These are phyloP conservation scores for Sclerotiophoma versabilis DNA, from an alignment of 2,329 filamentous ascomycete species.

Conservation along the genomic window DNA sequence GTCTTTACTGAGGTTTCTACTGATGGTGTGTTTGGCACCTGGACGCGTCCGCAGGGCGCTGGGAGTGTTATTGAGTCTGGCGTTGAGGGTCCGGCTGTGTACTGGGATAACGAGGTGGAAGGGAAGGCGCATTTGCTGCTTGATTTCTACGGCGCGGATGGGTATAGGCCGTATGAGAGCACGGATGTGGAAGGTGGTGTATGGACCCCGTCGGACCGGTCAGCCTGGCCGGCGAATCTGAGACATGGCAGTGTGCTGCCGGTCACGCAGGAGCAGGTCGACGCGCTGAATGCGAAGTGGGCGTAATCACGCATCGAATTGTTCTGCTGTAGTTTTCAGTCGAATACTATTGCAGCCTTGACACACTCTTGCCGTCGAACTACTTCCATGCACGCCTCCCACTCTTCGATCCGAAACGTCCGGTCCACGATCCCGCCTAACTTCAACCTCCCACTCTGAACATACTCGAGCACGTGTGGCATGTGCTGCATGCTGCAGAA, in stretches of 20 bases:
- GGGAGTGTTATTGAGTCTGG: slow-evolving; percentile 50
- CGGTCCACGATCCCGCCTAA: slow-evolving; percentile 76
- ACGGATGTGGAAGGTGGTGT: slow-evolving; percentile 53
- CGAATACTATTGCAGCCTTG: slow-evolving; percentile 76
- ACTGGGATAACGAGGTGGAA: slow-evolving; percentile 42
- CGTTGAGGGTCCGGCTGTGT: slow-evolving; percentile 44
- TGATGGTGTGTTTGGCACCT: slow-evolving; percentile 60
- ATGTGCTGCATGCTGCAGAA: slow-evolving; percentile 70
- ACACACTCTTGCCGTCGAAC: slow-evolving; percentile 77
- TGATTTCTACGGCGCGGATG: slow-evolving; percentile 52
- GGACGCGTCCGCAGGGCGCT: slow-evolving; percentile 58
- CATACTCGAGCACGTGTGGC: slow-evolving; percentile 43
- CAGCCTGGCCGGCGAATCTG: slow-evolving; percentile 56
- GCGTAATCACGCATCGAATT: no score
- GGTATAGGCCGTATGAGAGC: slow-evolving; percentile 60
- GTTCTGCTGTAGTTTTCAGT: no score
- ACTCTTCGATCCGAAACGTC: slow-evolving; percentile 75
- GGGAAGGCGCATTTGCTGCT: slow-evolving; percentile 56
- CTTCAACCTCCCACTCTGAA: slow-evolving; percentile 67
- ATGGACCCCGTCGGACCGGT: slow-evolving; percentile 56
- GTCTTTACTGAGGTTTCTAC: slow-evolving; percentile 61
- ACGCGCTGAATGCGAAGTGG: slow-evolving; percentile 49
- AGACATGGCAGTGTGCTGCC: slow-evolving; percentile 62
- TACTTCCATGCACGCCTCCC: slow-evolving; percentile 71
- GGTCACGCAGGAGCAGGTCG: slow-evolving; percentile 54